These are phyloP conservation scores for Eucalyptus brandiana DNA, from an alignment of 345 rosid genomes.

Conservation along the genomic window DNA sequence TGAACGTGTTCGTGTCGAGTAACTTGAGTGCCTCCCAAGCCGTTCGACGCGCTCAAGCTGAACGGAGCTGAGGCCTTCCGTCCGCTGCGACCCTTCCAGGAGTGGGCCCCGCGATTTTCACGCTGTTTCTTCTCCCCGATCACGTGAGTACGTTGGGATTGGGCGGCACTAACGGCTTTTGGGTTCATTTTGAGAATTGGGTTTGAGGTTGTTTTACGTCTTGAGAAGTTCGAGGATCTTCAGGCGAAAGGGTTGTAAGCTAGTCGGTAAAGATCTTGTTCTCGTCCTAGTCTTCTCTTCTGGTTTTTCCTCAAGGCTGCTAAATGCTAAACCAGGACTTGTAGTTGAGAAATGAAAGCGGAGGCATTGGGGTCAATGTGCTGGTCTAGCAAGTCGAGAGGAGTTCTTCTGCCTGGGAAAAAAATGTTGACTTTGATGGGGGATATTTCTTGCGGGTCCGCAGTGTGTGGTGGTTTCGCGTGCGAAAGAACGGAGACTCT, in stretches of 20 bases:
- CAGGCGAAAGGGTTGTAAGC: conserved; percentile 7
- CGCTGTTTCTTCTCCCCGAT: conserved; percentile 57
- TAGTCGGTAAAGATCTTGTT: conserved; percentile 80
- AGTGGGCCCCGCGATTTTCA: conserved; percentile 59
- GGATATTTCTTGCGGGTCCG: conserved; percentile 41
- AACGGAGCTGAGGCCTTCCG: conserved; percentile 70
- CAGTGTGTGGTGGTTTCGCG: conserved; percentile 66
- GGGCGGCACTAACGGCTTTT: not conserved
- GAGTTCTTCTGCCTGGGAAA: not conserved
- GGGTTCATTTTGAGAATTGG: too few relatives aligned
- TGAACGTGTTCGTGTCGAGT: conserved; percentile 69
- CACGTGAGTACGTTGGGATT: conserved; percentile 19
- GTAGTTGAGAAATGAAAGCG: not conserved
- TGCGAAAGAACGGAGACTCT: conserved; percentile 64
- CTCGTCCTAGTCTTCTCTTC: not conserved
- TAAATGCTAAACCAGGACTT: not conserved
- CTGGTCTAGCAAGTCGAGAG: not conserved
- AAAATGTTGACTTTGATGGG: not conserved
- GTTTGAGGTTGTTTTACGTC: too few relatives aligned
- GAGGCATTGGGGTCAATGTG: not conserved
- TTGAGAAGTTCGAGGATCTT: too few relatives aligned
- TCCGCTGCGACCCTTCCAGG: conserved; percentile 87
- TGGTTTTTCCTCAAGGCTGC: not conserved
- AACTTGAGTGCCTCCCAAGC: conserved; percentile 73
- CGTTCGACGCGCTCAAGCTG: conserved; percentile 65